Evolutionary conservation across 805 yeast species (phyloP), one percentile per base, ranked within the genome.

Genomic region (Ogataea pini): DNA sequence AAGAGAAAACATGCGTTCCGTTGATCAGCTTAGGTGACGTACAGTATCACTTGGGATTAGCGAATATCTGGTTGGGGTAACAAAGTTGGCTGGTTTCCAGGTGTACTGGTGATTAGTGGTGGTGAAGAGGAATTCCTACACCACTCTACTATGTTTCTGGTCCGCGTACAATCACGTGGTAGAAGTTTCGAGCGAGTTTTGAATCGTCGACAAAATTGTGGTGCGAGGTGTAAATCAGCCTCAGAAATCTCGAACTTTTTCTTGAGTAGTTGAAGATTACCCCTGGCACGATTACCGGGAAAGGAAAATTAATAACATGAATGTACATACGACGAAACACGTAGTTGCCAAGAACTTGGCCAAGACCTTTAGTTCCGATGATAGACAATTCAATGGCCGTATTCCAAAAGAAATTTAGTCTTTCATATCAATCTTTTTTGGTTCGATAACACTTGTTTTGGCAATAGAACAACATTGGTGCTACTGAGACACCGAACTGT

Each of bases 1-100:
- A 28, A 25, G 42, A 40, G n/a, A 28, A 27, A 40, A 40, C 34
- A 40, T 24, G 12, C 17, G 27, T 25, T 27, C 17, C 8, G 25
- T 8, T 22, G 25, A 22, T 22, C 25, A 22, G 34, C 13, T 25
- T 16, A 34, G 34, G 34, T 29, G 19, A 17, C 36, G 18, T 19
- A 25, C 13, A 14, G 13, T 14, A n/a, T 17, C 13, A 34, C 13
- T 33, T 28, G 17, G 7, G 7, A 16, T 29, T 10, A 28, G 27
- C 27, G 43, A 36, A 36, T 14, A 36, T 36, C 39, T 13, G 28
- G 6, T 13, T 19, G n/a, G 18, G 14, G 4, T n/a, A n/a, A n/a
- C n/a, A 34, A n/a, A 40, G 44, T 40, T 27, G 44, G 44, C 44
- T 40, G 44, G 44, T 40, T 28, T 40, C 5, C 16, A 14, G n/a